A percentile compares a stretch with the other conserved stretches of the same genome.
Evolutionary conservation across 768 basidiomycete genomes (phyloP).

Genomic region (Galerina marginata): DNA sequence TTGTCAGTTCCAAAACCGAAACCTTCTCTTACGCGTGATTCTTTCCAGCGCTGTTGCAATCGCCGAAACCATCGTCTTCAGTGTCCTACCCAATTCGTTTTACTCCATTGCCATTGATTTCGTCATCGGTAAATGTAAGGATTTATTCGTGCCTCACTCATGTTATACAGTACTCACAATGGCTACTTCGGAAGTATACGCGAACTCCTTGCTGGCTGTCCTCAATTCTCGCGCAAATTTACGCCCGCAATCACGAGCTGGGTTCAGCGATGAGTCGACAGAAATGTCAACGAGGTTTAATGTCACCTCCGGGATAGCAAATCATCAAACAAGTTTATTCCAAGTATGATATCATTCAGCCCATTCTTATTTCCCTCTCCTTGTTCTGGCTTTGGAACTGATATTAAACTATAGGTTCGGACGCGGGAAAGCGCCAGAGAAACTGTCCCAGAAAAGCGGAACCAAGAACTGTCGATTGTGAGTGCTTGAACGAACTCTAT

Average conservation of each 20-base stretch:
- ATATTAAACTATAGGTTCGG: conserved; percentile 12
- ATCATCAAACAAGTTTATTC: conserved; percentile 26
- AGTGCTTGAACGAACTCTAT: no score
- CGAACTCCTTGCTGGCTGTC: conserved; percentile 51
- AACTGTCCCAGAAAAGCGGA: not conserved
- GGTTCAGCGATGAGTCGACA: conserved; percentile 18
- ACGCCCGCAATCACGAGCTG: conserved; percentile 26
- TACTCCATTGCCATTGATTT: conserved; percentile 57
- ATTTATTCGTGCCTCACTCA: not conserved
- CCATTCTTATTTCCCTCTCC: not conserved
- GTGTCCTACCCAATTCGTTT: conserved; percentile 45
- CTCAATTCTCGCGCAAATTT: conserved; percentile 47
- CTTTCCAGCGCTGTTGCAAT: conserved; percentile 41
- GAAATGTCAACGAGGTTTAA: conserved; percentile 42
- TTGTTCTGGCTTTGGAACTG: not conserved
- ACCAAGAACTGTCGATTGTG: no score
- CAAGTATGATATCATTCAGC: conserved; percentile 17
- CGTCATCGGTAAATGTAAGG: conserved; percentile 53
- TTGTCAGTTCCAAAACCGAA: not conserved
- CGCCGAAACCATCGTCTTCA: conserved; percentile 46
- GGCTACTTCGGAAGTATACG: conserved; percentile 40
- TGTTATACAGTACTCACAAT: not conserved
- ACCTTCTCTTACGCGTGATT: not conserved
- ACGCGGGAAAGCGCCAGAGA: conserved; percentile 18
- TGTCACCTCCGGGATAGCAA: conserved; percentile 30